Conservation (phyloP, 129 eudicot genomes). For the Arctium minus region DNA sequence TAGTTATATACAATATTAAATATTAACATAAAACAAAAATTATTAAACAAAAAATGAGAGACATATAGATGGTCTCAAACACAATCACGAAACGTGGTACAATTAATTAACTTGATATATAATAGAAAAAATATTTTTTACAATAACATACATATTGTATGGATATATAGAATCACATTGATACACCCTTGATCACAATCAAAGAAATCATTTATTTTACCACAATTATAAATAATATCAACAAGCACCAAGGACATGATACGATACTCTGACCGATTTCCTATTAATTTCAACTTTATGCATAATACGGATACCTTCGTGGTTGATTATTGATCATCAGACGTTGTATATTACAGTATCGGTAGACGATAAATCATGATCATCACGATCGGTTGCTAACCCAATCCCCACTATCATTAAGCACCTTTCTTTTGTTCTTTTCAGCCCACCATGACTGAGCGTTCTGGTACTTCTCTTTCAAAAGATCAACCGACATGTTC, state of each 20-base stretch:
- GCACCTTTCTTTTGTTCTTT: slow-evolving; percentile 25
- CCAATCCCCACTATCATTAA: slow-evolving; percentile 25
- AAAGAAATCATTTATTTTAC: background rate
- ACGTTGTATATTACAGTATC: background rate
- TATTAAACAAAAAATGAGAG: too few relatives aligned
- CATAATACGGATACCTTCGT: background rate
- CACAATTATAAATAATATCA: background rate
- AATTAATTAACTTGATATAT: too few relatives aligned
- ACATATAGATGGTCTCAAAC: too few relatives aligned
- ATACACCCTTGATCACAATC: background rate
- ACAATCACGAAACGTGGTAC: too few relatives aligned
- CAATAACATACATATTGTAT: background rate
- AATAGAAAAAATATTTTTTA: too few relatives aligned
- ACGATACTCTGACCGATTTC: background rate
- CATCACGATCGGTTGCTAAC: slow-evolving; percentile 19
- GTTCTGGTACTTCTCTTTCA: slow-evolving; percentile 15
- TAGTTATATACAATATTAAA: too few relatives aligned
- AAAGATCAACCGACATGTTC: slow-evolving; percentile 12
- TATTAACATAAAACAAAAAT: too few relatives aligned
- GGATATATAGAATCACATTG: background rate
- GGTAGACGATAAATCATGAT: slow-evolving; percentile 12
- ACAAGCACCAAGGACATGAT: background rate
- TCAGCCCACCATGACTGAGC: slow-evolving; percentile 24
- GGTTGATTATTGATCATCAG: background rate
- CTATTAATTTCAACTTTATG: too few relatives aligned